Evolutionary conservation across 164 flowering plant genomes (phyloP).

Genomic region (Liriodendron chinense): DNA sequence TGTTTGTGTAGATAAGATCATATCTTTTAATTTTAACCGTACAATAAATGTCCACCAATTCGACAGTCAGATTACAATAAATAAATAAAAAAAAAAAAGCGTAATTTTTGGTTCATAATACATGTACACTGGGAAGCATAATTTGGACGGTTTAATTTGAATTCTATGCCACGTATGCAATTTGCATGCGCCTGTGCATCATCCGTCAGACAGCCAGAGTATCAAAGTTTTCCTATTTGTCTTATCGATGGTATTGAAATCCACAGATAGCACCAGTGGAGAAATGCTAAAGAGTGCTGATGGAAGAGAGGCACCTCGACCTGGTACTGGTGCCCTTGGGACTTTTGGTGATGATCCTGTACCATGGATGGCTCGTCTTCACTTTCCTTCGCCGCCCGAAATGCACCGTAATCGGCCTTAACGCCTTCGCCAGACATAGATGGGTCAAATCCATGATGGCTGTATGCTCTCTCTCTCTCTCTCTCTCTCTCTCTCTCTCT

Average conservation of each 20-base stretch:
- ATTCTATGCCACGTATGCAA: no score
- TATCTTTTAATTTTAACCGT: no score
- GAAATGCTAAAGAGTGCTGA: conserved; percentile 1
- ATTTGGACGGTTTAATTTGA: neutral
- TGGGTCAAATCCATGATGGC: conserved; percentile 66
- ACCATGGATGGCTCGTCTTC: conserved; percentile 62
- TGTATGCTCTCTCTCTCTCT: conserved; percentile 26
- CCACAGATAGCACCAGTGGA: neutral
- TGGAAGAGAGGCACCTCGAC: conserved; percentile 56
- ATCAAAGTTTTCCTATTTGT: neutral
- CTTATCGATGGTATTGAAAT: neutral
- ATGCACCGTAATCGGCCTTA: conserved; percentile 67
- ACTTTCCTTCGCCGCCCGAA: conserved; percentile 39
- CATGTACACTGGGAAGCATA: neutral
- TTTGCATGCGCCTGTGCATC: neutral
- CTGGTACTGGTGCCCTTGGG: conserved; percentile 63
- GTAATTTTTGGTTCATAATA: no score
- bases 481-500: neutral
- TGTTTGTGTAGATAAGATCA: no score
- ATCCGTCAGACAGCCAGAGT: neutral
- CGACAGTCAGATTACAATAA: no score
- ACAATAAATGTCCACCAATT: no score
- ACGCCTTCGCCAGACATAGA: conserved; percentile 57
- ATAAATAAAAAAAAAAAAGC: no score
- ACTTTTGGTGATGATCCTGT: conserved; percentile 33